phyloP scores from a whole-genome alignment of 495 filamentous ascomycete species.

The Hypoxylon crocopeplum region DNA sequence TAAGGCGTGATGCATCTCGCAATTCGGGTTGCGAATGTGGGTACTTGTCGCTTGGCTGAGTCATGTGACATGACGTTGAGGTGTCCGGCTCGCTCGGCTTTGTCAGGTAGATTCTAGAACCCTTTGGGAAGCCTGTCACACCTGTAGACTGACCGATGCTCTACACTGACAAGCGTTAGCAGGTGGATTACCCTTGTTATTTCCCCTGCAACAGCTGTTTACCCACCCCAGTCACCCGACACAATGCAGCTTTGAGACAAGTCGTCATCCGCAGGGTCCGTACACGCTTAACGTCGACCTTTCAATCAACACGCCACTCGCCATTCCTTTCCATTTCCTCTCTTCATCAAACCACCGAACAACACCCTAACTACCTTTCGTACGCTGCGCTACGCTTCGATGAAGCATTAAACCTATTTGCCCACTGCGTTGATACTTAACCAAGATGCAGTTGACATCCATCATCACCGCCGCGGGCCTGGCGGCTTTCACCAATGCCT shows the following conservation, averaged over 20 bases:
- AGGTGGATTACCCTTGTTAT: no score
- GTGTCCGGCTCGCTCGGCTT: conserved; percentile 15
- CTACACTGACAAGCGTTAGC: no score
- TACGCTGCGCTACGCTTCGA: conserved; percentile 27
- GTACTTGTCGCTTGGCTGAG: not conserved
- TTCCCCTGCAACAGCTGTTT: no score
- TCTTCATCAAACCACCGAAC: conserved; percentile 27
- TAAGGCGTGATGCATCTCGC: no score
- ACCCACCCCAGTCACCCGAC: no score
- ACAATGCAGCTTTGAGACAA: conserved; percentile 12
- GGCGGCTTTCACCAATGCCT: conserved; percentile 41
- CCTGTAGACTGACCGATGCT: not conserved
- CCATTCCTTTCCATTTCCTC: conserved; percentile 24
- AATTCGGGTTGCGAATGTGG: no score
- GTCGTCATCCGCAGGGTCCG: conserved; percentile 30
- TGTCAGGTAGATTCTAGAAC: conserved; percentile 21
- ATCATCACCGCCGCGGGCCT: conserved; percentile 41
- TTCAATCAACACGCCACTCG: conserved; percentile 26
- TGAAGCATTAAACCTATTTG: conserved; percentile 31
- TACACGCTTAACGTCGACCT: conserved; percentile 4
- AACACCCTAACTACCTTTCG: conserved; percentile 11
- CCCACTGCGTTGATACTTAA: conserved; percentile 15
- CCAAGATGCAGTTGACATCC: conserved; percentile 40
- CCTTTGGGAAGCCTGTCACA: not conserved
- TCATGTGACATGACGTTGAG: conserved; percentile 26